Percentiles rank a stretch among this genome's conserved stretches.
These are phyloP conservation scores for Quercus aquifolioides DNA, from an alignment of 306 rosid genomes.

Conservation along the genomic window DNA sequence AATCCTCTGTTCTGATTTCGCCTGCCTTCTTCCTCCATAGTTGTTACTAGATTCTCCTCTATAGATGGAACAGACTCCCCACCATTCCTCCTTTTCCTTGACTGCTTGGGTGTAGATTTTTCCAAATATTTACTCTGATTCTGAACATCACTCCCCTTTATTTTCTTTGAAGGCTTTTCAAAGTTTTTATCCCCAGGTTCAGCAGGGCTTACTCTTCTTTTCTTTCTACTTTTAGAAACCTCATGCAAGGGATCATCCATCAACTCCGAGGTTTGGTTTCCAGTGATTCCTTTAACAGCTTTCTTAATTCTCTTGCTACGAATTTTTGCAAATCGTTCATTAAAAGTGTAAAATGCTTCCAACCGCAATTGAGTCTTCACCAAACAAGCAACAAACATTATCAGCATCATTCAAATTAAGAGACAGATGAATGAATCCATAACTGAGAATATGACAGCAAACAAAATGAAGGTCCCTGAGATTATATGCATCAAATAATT, in stretches of 20 bases:
- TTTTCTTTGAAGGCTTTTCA: constrained; percentile 31
- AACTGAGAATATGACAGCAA: constrained; percentile 4
- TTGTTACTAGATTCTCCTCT: constrained; percentile 24
- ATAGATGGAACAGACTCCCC: constrained; percentile 29
- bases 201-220: constrained; percentile 22
- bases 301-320: constrained; percentile 89
- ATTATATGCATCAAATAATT: constrained; percentile 11
- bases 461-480: constrained; percentile 5
- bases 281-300: constrained; percentile 82
- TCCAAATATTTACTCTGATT: constrained; percentile 20
- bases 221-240: constrained; percentile 31
- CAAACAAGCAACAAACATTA: constrained; percentile 17
- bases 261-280: constrained; percentile 46
- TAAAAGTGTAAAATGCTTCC: constrained; percentile 91
- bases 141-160: constrained; percentile 26
- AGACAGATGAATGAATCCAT: neutral
- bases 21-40: constrained; percentile 27
- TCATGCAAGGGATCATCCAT: constrained; percentile 36
- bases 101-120: constrained; percentile 37
- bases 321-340: constrained; percentile 88
- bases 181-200: constrained; percentile 37
- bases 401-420: constrained; percentile 25
- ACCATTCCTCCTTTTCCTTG: constrained; percentile 48
- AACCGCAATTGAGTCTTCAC: constrained; percentile 85
- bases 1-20: constrained; percentile 28